Evolutionary conservation across 2,329 filamentous ascomycete genomes (phyloP), one percentile per base, ranked within the genome.

Genomic region (Colletotrichum melonis): DNA sequence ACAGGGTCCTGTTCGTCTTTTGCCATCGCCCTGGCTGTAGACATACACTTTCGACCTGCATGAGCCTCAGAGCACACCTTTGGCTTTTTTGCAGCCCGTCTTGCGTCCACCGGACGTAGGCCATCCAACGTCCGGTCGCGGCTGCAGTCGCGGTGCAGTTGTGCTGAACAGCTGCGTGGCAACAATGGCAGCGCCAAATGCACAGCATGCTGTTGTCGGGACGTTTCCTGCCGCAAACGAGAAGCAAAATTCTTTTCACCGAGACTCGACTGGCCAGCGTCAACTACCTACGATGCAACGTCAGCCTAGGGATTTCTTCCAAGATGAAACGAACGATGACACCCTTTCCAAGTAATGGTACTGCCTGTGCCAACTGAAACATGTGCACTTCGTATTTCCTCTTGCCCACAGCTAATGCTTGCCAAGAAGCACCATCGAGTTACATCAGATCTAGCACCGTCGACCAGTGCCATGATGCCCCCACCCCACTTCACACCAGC

Each of bases 341-440:
- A 28, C 30, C 65, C 54, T 54, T 32, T 9, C 38, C 12, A 42
- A 63, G 14, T 42, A 64, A 22, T 54, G 62, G 11, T 54, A 22
- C 24, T 32, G 52, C n/a, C 11, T 57, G 22, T n/a, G 22, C 32
- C 56, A 66, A 62, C 71, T 71, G 71, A 73, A 71, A 73, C 67
- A 71, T 16, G 54, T 56, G 22, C 38, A 62, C 67, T 65, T 65
- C 56, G 46, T 57, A 70, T 71, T 57, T 71, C 71, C 71, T 73
- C 56, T 35, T 55, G 24, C 32, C 38, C 35, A 14, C 32, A 19
- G 58, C 54, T 46, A 62, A 62, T 19, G 28, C 62, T 42, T 71
- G 67, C 71, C 71, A 73, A 73, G 71, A 71, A 42, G 35, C 56
- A 66, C 67, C 60, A 60, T 60, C 57, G 67, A 35, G 49, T 68